Base-by-base conservation (phyloP, 108 stramenopile genomes). In the Cyclotella baltica region DNA sequence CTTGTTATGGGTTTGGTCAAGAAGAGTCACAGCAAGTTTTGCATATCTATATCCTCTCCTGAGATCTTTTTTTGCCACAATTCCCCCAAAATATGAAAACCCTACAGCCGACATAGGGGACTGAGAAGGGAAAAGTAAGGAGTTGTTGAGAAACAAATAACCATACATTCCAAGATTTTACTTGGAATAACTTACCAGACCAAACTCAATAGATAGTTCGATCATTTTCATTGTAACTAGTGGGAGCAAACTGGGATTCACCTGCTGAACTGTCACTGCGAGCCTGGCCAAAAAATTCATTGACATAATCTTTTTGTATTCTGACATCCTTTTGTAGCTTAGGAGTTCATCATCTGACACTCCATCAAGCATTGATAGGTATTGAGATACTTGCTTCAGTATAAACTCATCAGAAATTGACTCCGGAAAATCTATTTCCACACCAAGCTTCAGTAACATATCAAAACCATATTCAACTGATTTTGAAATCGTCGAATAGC, bases 61-160 rank as follows among this genome's bases (percentile, higher is more conserved):
- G 3, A 72, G 28, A 27, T 78, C 35, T 20, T 33, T 25, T 3
- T 63, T 11, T n/a, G 19, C 22, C 2, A 52, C 63, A 46, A 78
- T 47, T 27, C 40, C 36, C 27, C 71, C 71, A 65, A 48, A 77
- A 11, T 35, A 52, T 3, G 46, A 69, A 19, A 77, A 71, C 2
- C 23, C 76, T 46, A 72, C 3, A 18, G 71, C 48, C 3, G 71
- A 78, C 22, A 72, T 13, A 19, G 71, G 53, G n/a, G 50, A 31
- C 71, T 52, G 51, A 52, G n/a, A 20, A 52, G 51, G 51, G n/a
- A 52, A 4, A n/a, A 52, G 51, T 52, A n/a, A 52, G 11, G 51
- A 4, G n/a, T n/a, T 10, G 51, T 4, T n/a, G 51, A 52, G n/a
- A n/a, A 52, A 4, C 18, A 52, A n/a, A n/a, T 52, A 13, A 11